A percentile compares a stretch with the other conserved stretches of the same genome.
These are phyloP conservation scores for Pseudopithomyces maydicus DNA, from an alignment of 2,329 filamentous ascomycete genomes.

Conservation along the genomic window DNA sequence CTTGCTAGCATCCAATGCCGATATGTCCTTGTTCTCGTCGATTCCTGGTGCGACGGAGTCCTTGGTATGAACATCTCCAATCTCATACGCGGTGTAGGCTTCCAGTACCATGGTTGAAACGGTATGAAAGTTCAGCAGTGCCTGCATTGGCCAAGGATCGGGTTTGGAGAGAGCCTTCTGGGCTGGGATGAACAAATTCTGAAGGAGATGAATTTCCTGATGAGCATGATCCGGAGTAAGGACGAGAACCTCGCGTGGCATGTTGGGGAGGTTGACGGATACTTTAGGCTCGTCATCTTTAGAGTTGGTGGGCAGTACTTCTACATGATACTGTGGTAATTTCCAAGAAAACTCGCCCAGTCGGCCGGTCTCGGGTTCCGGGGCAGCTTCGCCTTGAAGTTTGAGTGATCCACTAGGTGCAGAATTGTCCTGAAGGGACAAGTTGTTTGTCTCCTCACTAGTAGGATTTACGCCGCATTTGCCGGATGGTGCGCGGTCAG, in stretches of 20 bases:
- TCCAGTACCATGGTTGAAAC: slow-evolving; percentile 40
- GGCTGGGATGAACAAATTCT: slow-evolving; percentile 34
- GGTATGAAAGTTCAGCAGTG: slow-evolving; percentile 41
- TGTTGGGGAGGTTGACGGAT: slow-evolving; percentile 31
- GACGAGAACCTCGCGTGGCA: slow-evolving; percentile 40
- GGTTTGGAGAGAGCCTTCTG: slow-evolving; percentile 23
- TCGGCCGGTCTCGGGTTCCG: not conserved
- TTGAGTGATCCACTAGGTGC: not conserved
- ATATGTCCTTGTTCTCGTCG: slow-evolving; percentile 1
- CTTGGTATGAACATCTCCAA: slow-evolving; percentile 26
- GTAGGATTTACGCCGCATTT: no score
- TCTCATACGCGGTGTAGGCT: slow-evolving; percentile 28
- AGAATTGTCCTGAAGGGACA: not conserved
- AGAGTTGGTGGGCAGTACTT: not conserved
- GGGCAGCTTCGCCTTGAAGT: not conserved
- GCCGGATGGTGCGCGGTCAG: not conserved
- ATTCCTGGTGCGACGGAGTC: not conserved
- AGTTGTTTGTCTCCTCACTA: no score
- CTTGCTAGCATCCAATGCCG: slow-evolving; percentile 14
- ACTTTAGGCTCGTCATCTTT: not conserved
- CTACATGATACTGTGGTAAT: not conserved
- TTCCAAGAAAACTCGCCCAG: not conserved
- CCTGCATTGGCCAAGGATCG: slow-evolving; percentile 25
- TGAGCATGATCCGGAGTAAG: slow-evolving; percentile 29
- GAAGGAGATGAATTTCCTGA: slow-evolving; percentile 32